Evolutionary conservation across 78 protist genomes (phyloP), one percentile per base, ranked within the genome.

Genomic region (Cavenderia fasciculata): DNA sequence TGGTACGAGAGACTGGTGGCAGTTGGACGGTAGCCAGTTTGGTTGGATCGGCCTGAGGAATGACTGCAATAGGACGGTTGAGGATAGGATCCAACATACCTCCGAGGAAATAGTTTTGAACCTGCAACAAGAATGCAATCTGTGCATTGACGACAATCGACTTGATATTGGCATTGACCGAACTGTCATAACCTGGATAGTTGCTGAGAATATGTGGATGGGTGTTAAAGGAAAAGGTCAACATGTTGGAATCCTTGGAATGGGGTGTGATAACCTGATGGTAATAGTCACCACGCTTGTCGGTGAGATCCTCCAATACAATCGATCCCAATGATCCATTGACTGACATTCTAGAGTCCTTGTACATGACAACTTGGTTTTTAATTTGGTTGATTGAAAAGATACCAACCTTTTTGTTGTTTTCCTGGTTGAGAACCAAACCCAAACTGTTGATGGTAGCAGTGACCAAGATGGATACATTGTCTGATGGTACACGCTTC

Each of bases 11-110:
- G 19, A 63, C 47, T 38, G 34, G 49, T 38, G 84, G 29, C 7
- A 16, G 38, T 56, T 56, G 62, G 21, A 52, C 40, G 11, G 57
- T 19, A 19, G 23, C 10, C 27, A 18, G 27, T 14, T 49, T 49
- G 54, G 12, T 49, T 38, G 84, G 27, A 34, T 61, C 23, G 16
- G 44, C 16, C 12, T 51, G 41, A 41, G 74, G 65, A n/a, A 65
- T 23, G 18, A 40, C 29, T 52, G 41, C 29, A 43, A 56, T 31
- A 29, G 69, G 59, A 43, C 40, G 25, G 52, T 82, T 82, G 36
- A 82, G 38, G 46, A 82, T 63, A 29, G 90, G 90, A 36, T 82
- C 90, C 11, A 82, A 56, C 74, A 63, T 82, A 43, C 90, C 90
- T 33, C 90, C 90, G 16, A 82, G 34, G 31, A 82, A 82, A 29